Conservation (phyloP, 2,329 filamentous ascomycete genomes). For the Cucurbitaria berberidis region DNA sequence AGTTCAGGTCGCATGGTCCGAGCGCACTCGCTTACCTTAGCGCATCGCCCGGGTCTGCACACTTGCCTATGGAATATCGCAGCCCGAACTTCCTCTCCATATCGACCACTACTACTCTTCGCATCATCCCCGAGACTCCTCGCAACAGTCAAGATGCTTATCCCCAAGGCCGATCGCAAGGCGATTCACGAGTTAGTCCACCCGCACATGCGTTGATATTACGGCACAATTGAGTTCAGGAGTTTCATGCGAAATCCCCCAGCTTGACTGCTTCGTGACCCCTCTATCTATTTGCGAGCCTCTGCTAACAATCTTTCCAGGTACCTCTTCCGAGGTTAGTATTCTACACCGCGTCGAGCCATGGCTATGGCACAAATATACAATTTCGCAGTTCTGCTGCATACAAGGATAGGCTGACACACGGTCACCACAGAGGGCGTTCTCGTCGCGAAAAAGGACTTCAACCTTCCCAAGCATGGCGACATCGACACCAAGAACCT, state of each 20-base stretch:
- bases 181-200: conserved; percentile 99
- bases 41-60: conserved; percentile 7
- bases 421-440: conserved; percentile 67
- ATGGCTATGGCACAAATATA: conserved; percentile 49
- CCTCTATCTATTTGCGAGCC: conserved; percentile 16
- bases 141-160: conserved; percentile 70
- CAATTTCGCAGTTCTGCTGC: conserved; percentile 42
- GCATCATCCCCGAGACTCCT: conserved; percentile 33
- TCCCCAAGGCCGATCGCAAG: conserved; percentile 99
- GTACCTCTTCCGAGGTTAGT: conserved; percentile 54
- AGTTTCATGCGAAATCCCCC: conserved; percentile 38
- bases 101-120: conserved; percentile 24
- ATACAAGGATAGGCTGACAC: conserved; percentile 52
- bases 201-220: conserved; percentile 24
- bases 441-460: conserved; percentile 99
- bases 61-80: conserved; percentile 20
- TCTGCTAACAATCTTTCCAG: conserved; percentile 35
- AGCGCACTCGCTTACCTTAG: conserved; percentile 16
- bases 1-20: not conserved
- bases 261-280: conserved; percentile 32
- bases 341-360: conserved; percentile 36
- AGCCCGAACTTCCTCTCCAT: conserved; percentile 19
- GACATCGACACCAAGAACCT: conserved; percentile 99
- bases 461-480: conserved; percentile 95
- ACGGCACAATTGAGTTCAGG: conserved; percentile 32